phyloP scores from a whole-genome alignment of 2,329 filamentous ascomycete genomes.

The Aotearoamyces nothofagi region DNA sequence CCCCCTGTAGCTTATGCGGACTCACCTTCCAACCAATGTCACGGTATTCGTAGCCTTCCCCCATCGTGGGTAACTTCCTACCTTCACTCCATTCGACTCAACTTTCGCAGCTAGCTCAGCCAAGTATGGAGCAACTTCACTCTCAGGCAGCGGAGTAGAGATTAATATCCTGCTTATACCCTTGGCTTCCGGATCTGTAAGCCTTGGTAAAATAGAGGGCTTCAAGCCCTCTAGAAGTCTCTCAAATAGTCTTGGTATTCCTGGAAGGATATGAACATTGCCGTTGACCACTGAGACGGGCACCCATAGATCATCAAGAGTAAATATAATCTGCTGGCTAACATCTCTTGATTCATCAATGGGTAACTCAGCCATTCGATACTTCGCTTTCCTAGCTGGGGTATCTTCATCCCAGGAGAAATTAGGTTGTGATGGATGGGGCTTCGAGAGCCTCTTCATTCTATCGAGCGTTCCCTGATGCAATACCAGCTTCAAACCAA shows the following conservation, averaged over 20 bases:
- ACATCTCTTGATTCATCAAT: slow-evolving; percentile 51
- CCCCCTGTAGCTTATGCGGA: too few relatives aligned
- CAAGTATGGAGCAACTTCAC: slow-evolving; percentile 67
- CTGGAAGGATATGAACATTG: slow-evolving; percentile 86
- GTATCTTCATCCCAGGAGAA: slow-evolving; percentile 81
- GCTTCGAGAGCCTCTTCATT: slow-evolving; percentile 72
- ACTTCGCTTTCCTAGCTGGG: slow-evolving; percentile 61
- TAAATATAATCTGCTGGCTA: slow-evolving; percentile 63
- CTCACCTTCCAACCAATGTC: slow-evolving; percentile 58
- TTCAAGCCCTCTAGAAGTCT: slow-evolving; percentile 63
- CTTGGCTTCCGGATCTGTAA: slow-evolving; percentile 68
- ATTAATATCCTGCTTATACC: slow-evolving; percentile 67
- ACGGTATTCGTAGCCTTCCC: slow-evolving; percentile 79
- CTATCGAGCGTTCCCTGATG: slow-evolving; percentile 63
- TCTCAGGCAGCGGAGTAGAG: slow-evolving; percentile 79
- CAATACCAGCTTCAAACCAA: slow-evolving; percentile 58
- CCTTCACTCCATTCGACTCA: slow-evolving; percentile 67
- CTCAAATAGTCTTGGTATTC: slow-evolving; percentile 73
- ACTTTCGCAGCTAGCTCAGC: slow-evolving; percentile 64
- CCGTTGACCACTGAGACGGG: slow-evolving; percentile 80
- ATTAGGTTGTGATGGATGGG: slow-evolving; percentile 53
- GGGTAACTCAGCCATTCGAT: slow-evolving; percentile 83
- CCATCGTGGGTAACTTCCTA: slow-evolving; percentile 91
- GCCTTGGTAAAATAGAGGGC: slow-evolving; percentile 50
- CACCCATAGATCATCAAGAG: slow-evolving; percentile 75